A percentile compares a stretch with the other conserved stretches of the same genome.
Conservation (phyloP, 257 asterid genomes). For the Haberlea rhodopensis region DNA sequence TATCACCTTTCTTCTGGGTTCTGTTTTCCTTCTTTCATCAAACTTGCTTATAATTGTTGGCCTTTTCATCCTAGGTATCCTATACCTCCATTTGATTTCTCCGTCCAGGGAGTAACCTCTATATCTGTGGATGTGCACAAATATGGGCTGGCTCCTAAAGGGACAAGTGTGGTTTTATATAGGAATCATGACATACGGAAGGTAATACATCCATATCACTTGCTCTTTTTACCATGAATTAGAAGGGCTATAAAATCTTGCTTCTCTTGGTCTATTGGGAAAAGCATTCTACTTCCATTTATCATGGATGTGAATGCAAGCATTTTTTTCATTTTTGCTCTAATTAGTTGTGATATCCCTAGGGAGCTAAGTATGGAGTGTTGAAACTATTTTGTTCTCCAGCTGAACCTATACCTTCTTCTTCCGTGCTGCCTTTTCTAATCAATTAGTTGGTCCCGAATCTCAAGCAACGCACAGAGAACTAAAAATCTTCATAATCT, state of each 20-base stretch:
- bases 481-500: neutral
- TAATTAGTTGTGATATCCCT: neutral
- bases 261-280: neutral
- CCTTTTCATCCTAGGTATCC: constrained; percentile 62
- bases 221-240: constrained; percentile 3
- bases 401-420: neutral
- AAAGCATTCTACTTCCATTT: neutral
- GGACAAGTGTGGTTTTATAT: constrained; percentile 93
- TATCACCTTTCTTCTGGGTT: constrained; percentile 11
- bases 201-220: constrained; percentile 39
- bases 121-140: constrained; percentile 96
- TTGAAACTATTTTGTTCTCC: neutral
- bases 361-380: neutral
- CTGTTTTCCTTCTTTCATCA: constrained; percentile 1
- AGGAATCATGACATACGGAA: constrained; percentile 79
- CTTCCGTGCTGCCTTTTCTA: neutral
- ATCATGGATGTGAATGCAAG: neutral
- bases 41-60: constrained; percentile 20
- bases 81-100: constrained; percentile 87
- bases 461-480: constrained; percentile 1
- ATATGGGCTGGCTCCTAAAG: constrained; percentile 99
- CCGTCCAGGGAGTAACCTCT: constrained; percentile 91
- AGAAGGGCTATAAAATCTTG: neutral
- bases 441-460: neutral
- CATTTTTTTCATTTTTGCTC: neutral